Evolutionary conservation across 345 rosid genomes (phyloP).

Genomic region (Kandelia obovata): DNA sequence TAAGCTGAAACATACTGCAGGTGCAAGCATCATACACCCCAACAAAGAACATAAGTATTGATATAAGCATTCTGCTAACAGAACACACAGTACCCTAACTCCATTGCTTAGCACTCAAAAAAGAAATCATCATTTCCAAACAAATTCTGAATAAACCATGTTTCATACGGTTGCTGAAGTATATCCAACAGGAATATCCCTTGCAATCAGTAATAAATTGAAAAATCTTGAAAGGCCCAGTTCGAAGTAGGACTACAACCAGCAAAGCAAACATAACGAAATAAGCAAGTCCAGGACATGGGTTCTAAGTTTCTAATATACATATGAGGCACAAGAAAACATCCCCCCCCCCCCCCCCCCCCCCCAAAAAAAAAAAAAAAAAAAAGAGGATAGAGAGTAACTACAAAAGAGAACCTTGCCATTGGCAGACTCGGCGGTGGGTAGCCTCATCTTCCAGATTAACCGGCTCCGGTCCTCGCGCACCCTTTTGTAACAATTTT

Average conservation of each 20-base stretch:
- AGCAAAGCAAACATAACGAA: neutral
- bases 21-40: no score
- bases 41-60: no score
- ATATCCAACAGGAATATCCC: neutral
- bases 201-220: neutral
- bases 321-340: neutral
- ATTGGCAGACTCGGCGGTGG: slow-evolving; percentile 39
- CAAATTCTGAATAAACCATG: neutral
- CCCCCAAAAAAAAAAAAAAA: neutral
- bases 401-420: slow-evolving; percentile 39
- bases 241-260: neutral
- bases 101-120: neutral
- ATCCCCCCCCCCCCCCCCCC: no score
- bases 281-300: neutral
- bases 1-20: no score
- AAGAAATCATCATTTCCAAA: neutral
- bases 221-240: neutral
- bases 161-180: neutral
- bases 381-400: neutral
- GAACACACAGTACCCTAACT: no score
- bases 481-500: slow-evolving; percentile 67
- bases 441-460: slow-evolving; percentile 74
- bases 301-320: neutral
- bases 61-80: no score
- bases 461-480: slow-evolving; percentile 67